Conservation (phyloP, 2,329 filamentous ascomycete species). For the Aurifilum marmelostoma region DNA sequence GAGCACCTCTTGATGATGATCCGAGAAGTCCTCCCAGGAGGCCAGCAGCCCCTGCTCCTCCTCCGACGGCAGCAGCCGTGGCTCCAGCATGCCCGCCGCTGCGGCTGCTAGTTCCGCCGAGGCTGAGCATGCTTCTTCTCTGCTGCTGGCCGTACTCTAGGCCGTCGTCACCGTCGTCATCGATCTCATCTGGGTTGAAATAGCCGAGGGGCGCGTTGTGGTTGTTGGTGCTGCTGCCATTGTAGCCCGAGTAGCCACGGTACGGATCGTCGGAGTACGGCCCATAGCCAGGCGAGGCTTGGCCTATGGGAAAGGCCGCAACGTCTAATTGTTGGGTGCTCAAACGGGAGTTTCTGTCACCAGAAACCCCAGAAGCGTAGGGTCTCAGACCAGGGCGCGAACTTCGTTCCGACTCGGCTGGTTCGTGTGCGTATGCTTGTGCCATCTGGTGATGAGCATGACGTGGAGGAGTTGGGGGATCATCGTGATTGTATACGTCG, state of each 20-base stretch:
- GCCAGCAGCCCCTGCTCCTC: conserved; percentile 33
- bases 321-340: conserved; percentile 46
- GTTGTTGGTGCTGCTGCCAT: conserved; percentile 36
- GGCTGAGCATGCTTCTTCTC: conserved; percentile 63
- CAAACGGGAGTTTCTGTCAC: conserved; percentile 47
- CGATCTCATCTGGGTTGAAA: conserved; percentile 78
- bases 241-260: conserved; percentile 57
- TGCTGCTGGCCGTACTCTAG: conserved; percentile 58
- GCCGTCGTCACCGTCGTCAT: conserved; percentile 87
- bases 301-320: conserved; percentile 38
- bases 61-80: conserved; percentile 38
- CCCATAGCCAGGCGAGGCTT: conserved; percentile 42
- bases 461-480: conserved; percentile 30
- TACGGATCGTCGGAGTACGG: conserved; percentile 69
- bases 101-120: conserved; percentile 51
- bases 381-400: conserved; percentile 33
- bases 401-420: conserved; percentile 21
- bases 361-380: conserved; percentile 29
- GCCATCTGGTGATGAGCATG: conserved; percentile 36
- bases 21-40: conserved; percentile 47
- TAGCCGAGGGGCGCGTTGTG: conserved; percentile 56
- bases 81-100: conserved; percentile 36
- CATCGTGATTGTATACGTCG: conserved; percentile 23
- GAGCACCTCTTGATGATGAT: conserved; percentile 34
- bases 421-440: conserved; percentile 18